Percentiles rank a stretch among this genome's conserved stretches.
These are phyloP conservation scores for Nasturtium officinale DNA, from an alignment of 345 rosid genomes.

Conservation along the genomic window DNA sequence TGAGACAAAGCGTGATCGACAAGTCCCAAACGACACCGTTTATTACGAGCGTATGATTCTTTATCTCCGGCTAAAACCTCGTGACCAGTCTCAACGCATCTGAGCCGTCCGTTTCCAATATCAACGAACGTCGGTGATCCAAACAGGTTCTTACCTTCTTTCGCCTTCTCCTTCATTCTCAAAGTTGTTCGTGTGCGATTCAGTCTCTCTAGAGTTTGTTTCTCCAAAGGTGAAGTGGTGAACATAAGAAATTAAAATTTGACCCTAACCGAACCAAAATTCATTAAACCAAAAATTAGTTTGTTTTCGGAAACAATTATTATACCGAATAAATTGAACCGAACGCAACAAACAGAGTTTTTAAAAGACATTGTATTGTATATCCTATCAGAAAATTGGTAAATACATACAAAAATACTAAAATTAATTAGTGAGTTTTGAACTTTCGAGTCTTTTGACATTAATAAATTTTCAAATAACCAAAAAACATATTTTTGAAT, in stretches of 20 bases:
- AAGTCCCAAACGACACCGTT: conserved; percentile 88
- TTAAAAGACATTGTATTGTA: too few species aligned
- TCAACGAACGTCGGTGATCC: conserved; percentile 63
- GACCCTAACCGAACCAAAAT: not conserved
- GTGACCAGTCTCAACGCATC: conserved; percentile 89
- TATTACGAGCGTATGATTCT: conserved; percentile 65
- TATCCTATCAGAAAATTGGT: too few species aligned
- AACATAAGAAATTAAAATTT: not conserved
- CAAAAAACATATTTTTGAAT: too few species aligned
- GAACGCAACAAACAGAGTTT: not conserved
- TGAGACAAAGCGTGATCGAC: conserved; percentile 69
- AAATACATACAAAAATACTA: too few species aligned
- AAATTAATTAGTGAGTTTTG: too few species aligned
- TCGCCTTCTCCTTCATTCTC: conserved; percentile 12
- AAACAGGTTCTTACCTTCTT: conserved; percentile 61
- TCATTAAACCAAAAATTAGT: not conserved
- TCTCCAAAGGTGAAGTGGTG: too few species aligned
- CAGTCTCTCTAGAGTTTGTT: not conserved
- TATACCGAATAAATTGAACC: not conserved
- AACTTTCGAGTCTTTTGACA: too few species aligned
- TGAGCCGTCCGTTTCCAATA: conserved; percentile 71
- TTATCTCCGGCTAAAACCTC: conserved; percentile 68
- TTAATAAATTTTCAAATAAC: too few species aligned
- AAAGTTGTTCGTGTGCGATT: not conserved
- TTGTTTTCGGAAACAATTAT: not conserved